These are phyloP conservation scores for Cupressus sempervirens DNA, from an alignment of 75 land plant genomes.

Conservation along the genomic window DNA sequence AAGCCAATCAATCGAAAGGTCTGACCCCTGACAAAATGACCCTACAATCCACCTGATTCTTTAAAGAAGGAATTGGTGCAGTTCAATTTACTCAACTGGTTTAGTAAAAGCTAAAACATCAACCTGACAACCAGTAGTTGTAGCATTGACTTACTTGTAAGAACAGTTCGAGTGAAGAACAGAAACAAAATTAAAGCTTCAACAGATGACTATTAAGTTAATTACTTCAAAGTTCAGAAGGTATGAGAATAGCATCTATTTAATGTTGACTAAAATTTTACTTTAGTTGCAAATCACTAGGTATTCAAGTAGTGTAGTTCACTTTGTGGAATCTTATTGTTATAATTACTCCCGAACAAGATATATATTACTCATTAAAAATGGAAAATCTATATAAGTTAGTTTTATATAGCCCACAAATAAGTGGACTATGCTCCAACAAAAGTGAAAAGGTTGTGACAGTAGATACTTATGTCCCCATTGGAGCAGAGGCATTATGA, in stretches of 20 bases:
- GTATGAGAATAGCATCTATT: neutral
- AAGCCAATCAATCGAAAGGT: too few species aligned
- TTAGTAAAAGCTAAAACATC: neutral
- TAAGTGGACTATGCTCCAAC: neutral
- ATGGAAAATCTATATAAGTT: neutral
- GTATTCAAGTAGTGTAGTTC: too few species aligned
- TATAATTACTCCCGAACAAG: neutral
- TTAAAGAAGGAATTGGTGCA: neutral
- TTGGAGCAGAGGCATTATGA: neutral
- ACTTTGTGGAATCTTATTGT: too few species aligned
- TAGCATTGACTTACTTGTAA: neutral
- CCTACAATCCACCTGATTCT: too few species aligned
- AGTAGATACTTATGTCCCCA: neutral
- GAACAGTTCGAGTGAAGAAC: neutral
- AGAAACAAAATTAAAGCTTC: neutral
- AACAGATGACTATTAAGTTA: neutral
- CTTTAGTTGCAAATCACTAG: neutral
- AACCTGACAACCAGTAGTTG: neutral
- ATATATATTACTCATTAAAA: neutral
- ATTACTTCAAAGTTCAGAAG: neutral
- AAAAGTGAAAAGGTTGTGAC: neutral
- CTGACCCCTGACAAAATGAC: too few species aligned
- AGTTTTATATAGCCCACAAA: neutral
- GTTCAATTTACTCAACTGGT: neutral
- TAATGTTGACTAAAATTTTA: neutral